A percentile compares a stretch with the other conserved stretches of the same genome.
These are phyloP conservation scores for Metschnikowia noctiluminum DNA, from an alignment of 805 yeast species.

Conservation along the genomic window DNA sequence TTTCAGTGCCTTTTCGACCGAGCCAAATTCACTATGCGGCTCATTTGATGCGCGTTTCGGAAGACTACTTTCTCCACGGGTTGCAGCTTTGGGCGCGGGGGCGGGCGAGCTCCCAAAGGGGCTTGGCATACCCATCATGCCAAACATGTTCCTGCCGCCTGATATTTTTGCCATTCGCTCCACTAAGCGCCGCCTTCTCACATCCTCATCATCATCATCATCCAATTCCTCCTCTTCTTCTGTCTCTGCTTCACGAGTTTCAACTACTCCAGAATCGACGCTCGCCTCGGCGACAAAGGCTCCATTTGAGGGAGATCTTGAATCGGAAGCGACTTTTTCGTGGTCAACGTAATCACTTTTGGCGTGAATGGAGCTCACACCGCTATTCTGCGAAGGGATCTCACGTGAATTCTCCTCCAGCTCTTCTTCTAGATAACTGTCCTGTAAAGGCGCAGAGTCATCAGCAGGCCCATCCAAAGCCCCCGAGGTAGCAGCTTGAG, in stretches of 20 bases:
- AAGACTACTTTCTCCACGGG: constrained; percentile 9
- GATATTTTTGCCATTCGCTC: constrained; percentile 96
- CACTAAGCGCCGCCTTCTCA: constrained; percentile 69
- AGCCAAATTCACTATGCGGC: not conserved
- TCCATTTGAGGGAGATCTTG: not conserved
- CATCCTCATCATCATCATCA: constrained; percentile 73
- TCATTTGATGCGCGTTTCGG: not conserved
- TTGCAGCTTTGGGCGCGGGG: constrained; percentile 11
- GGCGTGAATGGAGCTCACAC: no score
- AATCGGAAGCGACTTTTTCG: no score
- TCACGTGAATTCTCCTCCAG: not conserved
- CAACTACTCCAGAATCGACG: no score
- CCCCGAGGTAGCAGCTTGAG: constrained; percentile 2
- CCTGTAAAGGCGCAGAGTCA: no score
- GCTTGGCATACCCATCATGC: constrained; percentile 58
- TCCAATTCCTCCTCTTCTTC: constrained; percentile 42
- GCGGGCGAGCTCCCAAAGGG: constrained; percentile 31
- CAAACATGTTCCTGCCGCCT: constrained; percentile 79
- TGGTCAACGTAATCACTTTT: no score
- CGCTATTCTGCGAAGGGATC: no score
- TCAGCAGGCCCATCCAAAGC: no score
- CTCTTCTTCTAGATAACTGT: not conserved
- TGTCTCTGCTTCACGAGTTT: constrained; percentile 39
- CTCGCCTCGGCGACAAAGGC: constrained; percentile 11
- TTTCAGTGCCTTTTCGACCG: constrained; percentile 2